phyloP scores from a whole-genome alignment of 2,329 filamentous ascomycete species.

The Pseudogymnoascus sp. region DNA sequence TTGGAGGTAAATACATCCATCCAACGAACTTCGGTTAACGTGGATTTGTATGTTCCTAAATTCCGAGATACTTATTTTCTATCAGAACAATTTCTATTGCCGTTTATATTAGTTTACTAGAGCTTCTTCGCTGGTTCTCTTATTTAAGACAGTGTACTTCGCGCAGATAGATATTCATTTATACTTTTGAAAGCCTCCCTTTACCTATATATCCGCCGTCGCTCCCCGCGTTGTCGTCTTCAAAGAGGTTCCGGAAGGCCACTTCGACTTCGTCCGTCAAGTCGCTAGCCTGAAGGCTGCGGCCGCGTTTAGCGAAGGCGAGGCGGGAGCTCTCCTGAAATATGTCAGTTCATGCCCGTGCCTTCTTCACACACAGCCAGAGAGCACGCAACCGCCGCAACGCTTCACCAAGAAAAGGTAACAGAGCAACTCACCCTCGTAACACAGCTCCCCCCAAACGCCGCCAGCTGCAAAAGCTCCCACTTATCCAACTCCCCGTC shows the following conservation, averaged over 20 bases:
- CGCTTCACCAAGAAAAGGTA: neutral
- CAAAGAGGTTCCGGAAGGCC: constrained; percentile 73
- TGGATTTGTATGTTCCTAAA: no score
- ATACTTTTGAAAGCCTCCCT: no score
- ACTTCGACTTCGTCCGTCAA: constrained; percentile 80
- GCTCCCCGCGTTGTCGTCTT: constrained; percentile 29
- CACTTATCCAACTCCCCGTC: constrained; percentile 43
- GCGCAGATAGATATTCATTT: no score
- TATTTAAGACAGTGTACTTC: no score
- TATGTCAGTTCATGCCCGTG: neutral
- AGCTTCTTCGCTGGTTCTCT: no score
- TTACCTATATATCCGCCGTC: neutral
- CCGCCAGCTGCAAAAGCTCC: constrained; percentile 68
- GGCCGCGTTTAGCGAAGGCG: constrained; percentile 77
- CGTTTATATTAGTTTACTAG: no score
- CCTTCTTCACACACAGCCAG: neutral
- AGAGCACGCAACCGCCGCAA: neutral
- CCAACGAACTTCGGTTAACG: no score
- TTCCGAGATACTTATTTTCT: no score
- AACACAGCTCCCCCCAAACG: constrained; percentile 79
- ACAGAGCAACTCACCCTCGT: constrained; percentile 58
- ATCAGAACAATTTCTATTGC: no score
- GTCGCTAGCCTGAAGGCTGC: constrained; percentile 83
- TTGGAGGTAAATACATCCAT: no score
- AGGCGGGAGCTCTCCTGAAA: constrained; percentile 70